Evolutionary conservation across 2,329 filamentous ascomycete genomes (phyloP).

Genomic region (Stylonectria norvegica): DNA sequence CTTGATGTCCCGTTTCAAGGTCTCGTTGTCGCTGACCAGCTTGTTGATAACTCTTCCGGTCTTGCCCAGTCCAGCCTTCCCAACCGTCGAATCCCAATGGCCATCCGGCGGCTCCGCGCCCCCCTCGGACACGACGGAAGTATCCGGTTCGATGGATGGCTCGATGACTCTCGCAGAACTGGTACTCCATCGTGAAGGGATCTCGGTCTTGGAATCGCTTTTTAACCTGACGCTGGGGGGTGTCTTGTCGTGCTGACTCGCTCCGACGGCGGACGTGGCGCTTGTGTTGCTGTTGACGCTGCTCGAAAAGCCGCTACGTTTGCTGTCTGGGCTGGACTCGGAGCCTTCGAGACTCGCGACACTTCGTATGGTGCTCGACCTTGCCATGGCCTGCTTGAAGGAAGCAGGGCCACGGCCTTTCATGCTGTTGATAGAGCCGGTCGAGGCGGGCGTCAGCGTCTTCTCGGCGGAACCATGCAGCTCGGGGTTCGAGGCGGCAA

Average conservation of each 20-base stretch:
- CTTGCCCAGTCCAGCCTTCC: conserved; percentile 68
- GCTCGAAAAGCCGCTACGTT: conserved; percentile 53
- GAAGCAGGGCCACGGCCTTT: conserved; percentile 30
- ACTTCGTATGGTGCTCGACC: conserved; percentile 50
- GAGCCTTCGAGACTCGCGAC: conserved; percentile 54
- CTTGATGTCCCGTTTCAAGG: conserved; percentile 68
- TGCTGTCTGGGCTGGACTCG: conserved; percentile 44
- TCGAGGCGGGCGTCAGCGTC: conserved; percentile 38
- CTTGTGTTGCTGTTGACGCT: conserved; percentile 54
- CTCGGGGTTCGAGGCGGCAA: conserved; percentile 18
- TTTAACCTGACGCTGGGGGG: conserved; percentile 38
- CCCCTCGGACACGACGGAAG: conserved; percentile 29
- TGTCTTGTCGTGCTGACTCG: conserved; percentile 31
- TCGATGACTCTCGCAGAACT: conserved; percentile 32
- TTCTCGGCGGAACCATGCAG: conserved; percentile 31
- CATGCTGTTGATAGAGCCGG: conserved; percentile 41
- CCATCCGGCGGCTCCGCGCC: conserved; percentile 31
- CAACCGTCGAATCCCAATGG: conserved; percentile 64
- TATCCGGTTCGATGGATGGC: conserved; percentile 24
- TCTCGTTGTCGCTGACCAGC: conserved; percentile 76
- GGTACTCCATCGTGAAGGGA: conserved; percentile 32
- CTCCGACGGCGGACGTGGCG: conserved; percentile 41
- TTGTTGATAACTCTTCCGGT: conserved; percentile 77
- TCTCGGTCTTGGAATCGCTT: conserved; percentile 25
- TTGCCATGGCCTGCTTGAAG: conserved; percentile 32